Percentiles rank a stretch among this genome's conserved stretches.
Evolutionary conservation across 2,329 filamentous ascomycete species (phyloP).

Genomic region (Aaosphaeria pasadenensis): DNA sequence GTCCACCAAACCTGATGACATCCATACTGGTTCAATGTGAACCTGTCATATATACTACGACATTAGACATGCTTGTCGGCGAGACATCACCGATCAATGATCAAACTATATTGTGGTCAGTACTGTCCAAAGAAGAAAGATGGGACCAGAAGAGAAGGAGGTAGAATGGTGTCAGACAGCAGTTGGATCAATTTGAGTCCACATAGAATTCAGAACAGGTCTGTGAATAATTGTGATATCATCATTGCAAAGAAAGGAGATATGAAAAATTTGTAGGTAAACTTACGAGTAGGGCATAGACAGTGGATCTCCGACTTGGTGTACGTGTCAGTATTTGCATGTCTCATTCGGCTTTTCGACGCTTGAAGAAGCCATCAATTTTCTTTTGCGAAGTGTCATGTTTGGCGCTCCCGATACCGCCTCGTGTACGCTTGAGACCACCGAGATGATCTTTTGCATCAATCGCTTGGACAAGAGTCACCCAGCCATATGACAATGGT

Average conservation of each 20-base stretch:
- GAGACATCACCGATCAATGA: too few species aligned
- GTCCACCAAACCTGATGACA: too few species aligned
- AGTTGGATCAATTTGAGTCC: slow-evolving; percentile 74
- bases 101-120: too few species aligned
- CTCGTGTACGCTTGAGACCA: slow-evolving; percentile 73
- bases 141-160: not conserved
- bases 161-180: slow-evolving; percentile 63
- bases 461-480: slow-evolving; percentile 55
- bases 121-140: too few species aligned
- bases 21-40: too few species aligned
- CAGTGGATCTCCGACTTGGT: slow-evolving; percentile 2
- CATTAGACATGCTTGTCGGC: too few species aligned
- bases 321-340: slow-evolving; percentile 9
- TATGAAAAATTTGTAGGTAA: slow-evolving; percentile 1
- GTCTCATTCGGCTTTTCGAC: slow-evolving; percentile 40
- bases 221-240: slow-evolving; percentile 67
- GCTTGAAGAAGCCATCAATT: slow-evolving; percentile 75
- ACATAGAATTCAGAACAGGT: slow-evolving; percentile 76
- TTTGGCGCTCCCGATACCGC: slow-evolving; percentile 75
- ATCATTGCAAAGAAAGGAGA: slow-evolving; percentile 43
- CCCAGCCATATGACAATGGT: slow-evolving; percentile 35
- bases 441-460: slow-evolving; percentile 71
- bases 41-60: too few species aligned
- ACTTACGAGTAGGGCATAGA: too few species aligned
- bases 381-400: slow-evolving; percentile 74